These are phyloP conservation scores for Dichotomocladium elegans DNA, from an alignment of 371 early-diverging fungal species.

Conservation along the genomic window DNA sequence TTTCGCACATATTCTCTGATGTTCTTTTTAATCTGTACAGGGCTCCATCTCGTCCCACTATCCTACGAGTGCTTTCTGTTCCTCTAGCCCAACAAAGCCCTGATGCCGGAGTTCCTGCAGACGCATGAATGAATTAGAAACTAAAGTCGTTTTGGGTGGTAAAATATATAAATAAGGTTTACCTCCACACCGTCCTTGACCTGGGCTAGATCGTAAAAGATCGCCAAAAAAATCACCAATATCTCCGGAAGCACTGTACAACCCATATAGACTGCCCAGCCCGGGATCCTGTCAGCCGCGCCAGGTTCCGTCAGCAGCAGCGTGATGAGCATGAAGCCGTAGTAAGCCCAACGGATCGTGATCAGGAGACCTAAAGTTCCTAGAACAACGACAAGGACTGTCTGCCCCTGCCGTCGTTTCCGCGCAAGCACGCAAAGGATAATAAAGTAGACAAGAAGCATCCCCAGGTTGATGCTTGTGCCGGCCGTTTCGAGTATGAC, in stretches of 20 bases:
- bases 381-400: not conserved
- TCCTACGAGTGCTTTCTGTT: no score
- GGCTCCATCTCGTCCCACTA: no score
- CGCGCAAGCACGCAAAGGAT: not conserved
- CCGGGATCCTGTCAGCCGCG: not conserved
- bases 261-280: conserved; percentile 1
- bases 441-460: not conserved
- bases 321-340: not conserved
- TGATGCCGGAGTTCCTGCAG: not conserved
- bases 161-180: not conserved
- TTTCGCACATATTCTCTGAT: no score
- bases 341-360: not conserved
- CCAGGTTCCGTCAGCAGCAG: not conserved
- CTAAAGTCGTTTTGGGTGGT: no score
- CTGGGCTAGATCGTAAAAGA: conserved; percentile 5
- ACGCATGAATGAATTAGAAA: not conserved
- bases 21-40: no score
- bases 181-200: conserved; percentile 11
- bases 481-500: not conserved
- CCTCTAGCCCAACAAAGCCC: not conserved
- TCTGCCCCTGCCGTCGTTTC: not conserved
- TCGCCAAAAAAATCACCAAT: not conserved
- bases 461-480: not conserved
- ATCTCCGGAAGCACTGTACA: conserved; percentile 4
- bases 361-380: not conserved